phyloP scores from a whole-genome alignment of 2,329 filamentous ascomycete genomes.

The Monascus ruber region DNA sequence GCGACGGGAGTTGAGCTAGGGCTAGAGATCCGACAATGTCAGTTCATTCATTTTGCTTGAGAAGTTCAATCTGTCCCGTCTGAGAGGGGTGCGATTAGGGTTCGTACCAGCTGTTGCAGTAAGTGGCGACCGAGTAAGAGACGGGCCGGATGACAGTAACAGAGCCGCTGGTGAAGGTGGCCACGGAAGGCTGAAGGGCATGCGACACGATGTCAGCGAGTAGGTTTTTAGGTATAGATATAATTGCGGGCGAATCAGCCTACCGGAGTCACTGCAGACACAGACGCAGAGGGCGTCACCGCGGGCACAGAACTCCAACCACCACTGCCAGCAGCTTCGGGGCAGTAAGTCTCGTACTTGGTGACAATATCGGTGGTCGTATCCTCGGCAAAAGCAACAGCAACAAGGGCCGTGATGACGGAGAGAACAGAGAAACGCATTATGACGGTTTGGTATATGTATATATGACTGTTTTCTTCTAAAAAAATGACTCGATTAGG shows the following conservation, averaged over 20 bases:
- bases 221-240: no score
- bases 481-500: constrained; percentile 6
- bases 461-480: constrained; percentile 3
- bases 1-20: constrained; percentile 6
- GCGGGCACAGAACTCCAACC: constrained; percentile 38
- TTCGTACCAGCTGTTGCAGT: constrained; percentile 31
- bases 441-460: constrained; percentile 19
- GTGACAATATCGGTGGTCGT: constrained; percentile 55
- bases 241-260: constrained; percentile 26
- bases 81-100: constrained; percentile 3
- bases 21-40: constrained; percentile 2
- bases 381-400: constrained; percentile 23
- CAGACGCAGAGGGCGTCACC: constrained; percentile 59
- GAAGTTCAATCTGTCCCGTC: constrained; percentile 1
- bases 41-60: constrained; percentile 1
- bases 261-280: constrained; percentile 40
- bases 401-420: constrained; percentile 26
- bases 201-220: no score
- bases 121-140: constrained; percentile 41
- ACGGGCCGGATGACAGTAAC: constrained; percentile 51
- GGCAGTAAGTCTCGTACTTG: constrained; percentile 61
- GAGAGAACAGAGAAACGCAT: constrained; percentile 41
- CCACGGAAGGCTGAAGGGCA: no score
- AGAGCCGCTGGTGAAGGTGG: constrained; percentile 59
- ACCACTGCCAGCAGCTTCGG: constrained; percentile 48